These are phyloP conservation scores for Paracamarosporium sp. DNA, from an alignment of 2,329 filamentous ascomycete genomes.

Conservation along the genomic window DNA sequence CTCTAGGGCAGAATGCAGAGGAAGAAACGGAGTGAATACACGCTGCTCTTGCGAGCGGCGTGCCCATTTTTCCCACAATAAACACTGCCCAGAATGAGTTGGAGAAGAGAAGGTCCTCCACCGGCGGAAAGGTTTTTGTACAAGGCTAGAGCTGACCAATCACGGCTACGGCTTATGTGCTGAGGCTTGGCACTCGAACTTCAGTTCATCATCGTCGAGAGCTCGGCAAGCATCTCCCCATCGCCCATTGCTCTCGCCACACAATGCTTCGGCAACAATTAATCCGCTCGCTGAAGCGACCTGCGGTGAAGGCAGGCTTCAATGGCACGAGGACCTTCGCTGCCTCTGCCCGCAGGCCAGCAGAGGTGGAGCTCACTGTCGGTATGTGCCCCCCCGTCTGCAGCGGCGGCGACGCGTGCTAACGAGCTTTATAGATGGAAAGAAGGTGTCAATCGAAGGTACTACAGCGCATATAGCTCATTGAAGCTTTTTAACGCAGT, in stretches of 20 bases:
- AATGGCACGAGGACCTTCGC: slow-evolving; percentile 79
- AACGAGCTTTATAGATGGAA: slow-evolving; percentile 74
- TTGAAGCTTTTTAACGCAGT: slow-evolving; percentile 20
- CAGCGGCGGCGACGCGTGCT: slow-evolving; percentile 33
- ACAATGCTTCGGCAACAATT: slow-evolving; percentile 70
- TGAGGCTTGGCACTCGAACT: slow-evolving; percentile 19
- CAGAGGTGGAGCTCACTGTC: slow-evolving; percentile 96
- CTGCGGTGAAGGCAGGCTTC: slow-evolving; percentile 58
- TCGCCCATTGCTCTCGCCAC: slow-evolving; percentile 38
- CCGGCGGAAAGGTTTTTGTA: slow-evolving; percentile 35
- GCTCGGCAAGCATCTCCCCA: slow-evolving; percentile 30
- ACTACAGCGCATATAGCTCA: slow-evolving; percentile 37
- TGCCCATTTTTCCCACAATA: slow-evolving; percentile 69
- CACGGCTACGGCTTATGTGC: slow-evolving; percentile 22
- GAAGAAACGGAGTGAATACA: slow-evolving; percentile 55
- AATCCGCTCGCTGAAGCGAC: slow-evolving; percentile 66
- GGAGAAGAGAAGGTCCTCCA: slow-evolving; percentile 42
- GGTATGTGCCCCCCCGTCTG: slow-evolving; percentile 64
- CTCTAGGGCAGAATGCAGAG: slow-evolving; percentile 71
- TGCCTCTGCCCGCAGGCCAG: slow-evolving; percentile 77
- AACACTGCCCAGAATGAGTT: slow-evolving; percentile 68
- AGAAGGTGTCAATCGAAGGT: slow-evolving; percentile 98
- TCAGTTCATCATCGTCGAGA: slow-evolving; percentile 31
- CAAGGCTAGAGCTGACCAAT: slow-evolving; percentile 35
- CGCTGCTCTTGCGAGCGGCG: slow-evolving; percentile 23